These are phyloP conservation scores for Tilletia caries DNA, from an alignment of 1,284 basidiomycete species.

Conservation along the genomic window DNA sequence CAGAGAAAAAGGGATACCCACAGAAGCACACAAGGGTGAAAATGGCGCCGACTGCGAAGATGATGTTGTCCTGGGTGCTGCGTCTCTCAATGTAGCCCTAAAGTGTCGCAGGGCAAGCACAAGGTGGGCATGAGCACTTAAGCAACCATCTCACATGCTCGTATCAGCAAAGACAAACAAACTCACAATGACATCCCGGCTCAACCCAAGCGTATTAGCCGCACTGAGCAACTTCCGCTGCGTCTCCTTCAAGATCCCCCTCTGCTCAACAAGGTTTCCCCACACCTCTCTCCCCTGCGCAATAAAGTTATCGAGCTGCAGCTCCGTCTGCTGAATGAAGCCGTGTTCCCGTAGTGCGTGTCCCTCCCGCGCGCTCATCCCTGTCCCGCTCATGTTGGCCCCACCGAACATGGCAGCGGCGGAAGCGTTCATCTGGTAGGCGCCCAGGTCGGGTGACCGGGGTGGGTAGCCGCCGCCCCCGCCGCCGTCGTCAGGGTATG, in stretches of 20 bases:
- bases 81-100: conserved; percentile 49
- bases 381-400: conserved; percentile 11
- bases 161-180: too few relatives aligned
- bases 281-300: conserved; percentile 50
- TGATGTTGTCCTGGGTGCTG: conserved; percentile 50
- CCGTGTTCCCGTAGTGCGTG: conserved; percentile 50
- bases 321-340: conserved; percentile 50
- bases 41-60: conserved; percentile 46
- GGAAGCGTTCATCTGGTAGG: conserved; percentile 46
- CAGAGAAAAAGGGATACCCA: conserved; percentile 18
- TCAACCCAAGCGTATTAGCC: conserved; percentile 49
- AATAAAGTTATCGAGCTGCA: conserved; percentile 50
- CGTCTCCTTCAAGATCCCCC: conserved; percentile 49
- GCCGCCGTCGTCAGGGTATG: neutral
- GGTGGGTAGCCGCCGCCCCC: conserved; percentile 8
- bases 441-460: conserved; percentile 24
- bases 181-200: conserved; percentile 45
- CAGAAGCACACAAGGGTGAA: conserved; percentile 51
- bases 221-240: conserved; percentile 44
- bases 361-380: conserved; percentile 34
- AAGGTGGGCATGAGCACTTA: neutral
- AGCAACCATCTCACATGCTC: neutral
- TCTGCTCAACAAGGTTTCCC: conserved; percentile 51
- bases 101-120: too few relatives aligned
- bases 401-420: conserved; percentile 46